Evolutionary conservation across 2,329 filamentous ascomycete species (phyloP).

Genomic region (Thelonectria rubi): DNA sequence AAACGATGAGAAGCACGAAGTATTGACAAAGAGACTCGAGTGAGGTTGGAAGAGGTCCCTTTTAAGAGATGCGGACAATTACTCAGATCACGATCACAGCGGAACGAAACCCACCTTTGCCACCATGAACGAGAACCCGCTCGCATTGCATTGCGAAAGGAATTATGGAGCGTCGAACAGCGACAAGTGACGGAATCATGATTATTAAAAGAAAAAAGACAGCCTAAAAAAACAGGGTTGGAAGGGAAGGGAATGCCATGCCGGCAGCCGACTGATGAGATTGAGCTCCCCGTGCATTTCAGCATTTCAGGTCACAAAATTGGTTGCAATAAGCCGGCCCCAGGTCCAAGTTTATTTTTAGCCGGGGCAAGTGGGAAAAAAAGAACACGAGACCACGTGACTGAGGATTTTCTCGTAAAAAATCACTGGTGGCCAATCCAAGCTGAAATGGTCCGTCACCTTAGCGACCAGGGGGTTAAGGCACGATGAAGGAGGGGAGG

Average conservation of each 20-base stretch:
- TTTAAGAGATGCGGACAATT: no score
- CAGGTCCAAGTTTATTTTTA: conserved; percentile 38
- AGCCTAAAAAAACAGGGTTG: conserved; percentile 1
- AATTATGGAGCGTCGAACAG: background rate
- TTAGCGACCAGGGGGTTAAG: conserved; percentile 17
- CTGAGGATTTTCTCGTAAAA: conserved; percentile 3
- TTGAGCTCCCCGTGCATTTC: background rate
- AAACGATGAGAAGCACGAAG: background rate
- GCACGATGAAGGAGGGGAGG: no score
- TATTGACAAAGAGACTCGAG: no score
- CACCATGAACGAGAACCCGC: background rate
- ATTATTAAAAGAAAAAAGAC: conserved; percentile 13
- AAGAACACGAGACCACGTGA: conserved; percentile 47
- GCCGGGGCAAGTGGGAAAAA: conserved; percentile 10
- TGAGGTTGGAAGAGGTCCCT: no score
- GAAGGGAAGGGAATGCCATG: background rate
- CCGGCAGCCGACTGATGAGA: background rate
- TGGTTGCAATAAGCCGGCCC: background rate
- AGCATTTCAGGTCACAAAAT: background rate
- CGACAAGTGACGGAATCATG: background rate
- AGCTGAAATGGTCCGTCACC: conserved; percentile 3
- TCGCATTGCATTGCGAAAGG: background rate
- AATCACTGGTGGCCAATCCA: background rate
- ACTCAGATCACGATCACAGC: background rate
- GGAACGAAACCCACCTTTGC: background rate